Base-by-base conservation (phyloP, 2,329 filamentous ascomycete species). In the Alternaria conjuncta region DNA sequence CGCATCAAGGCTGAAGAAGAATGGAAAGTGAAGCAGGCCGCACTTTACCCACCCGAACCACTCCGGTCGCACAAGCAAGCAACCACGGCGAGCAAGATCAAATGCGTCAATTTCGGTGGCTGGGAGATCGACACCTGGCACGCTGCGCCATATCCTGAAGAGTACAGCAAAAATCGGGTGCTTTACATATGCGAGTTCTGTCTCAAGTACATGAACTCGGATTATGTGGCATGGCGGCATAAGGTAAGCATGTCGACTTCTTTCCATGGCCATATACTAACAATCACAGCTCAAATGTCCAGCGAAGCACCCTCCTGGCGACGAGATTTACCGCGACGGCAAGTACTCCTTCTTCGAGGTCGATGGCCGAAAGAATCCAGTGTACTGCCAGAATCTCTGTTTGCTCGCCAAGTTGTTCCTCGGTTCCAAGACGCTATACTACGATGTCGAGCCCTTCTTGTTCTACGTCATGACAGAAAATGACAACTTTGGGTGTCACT, bases 121-220 rank as follows among this genome's bases (percentile, higher is more conserved):
- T 96, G 92, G 86, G 96, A 99, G 80, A 99, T 99, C 72, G 96
- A 99, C 78, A 99, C 96, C 4, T 98, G 96, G 94, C 97, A 99
- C 81, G 95, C 96, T 28, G 96, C 96, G 43, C 96, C 96, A 12
- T 99, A 99, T 78, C 96, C 96, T 0, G 96, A 97, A 78, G 96
- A 99, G 81, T 99, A 99, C 84, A 98, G 94, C 79, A 90, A 95
- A 68, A 98, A 99, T 77, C 90, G 93, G 28, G 92, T 97, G 41
- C 87, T 99, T n/a, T 98, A 97, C 81, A 98, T 99, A 67, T 99
- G 96, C 85, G 96, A 99, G 80, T 99, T 98, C 80, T 99, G 96
- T 78, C 85, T 99, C 64, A 99, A 98, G 82, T 99, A 99, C 83
- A 97, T 99, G 94, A 97, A 96, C 80, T 98, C 96, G 18, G 95